Conservation (phyloP, 768 basidiomycete genomes). For the Leucogyrophana mollusca region DNA sequence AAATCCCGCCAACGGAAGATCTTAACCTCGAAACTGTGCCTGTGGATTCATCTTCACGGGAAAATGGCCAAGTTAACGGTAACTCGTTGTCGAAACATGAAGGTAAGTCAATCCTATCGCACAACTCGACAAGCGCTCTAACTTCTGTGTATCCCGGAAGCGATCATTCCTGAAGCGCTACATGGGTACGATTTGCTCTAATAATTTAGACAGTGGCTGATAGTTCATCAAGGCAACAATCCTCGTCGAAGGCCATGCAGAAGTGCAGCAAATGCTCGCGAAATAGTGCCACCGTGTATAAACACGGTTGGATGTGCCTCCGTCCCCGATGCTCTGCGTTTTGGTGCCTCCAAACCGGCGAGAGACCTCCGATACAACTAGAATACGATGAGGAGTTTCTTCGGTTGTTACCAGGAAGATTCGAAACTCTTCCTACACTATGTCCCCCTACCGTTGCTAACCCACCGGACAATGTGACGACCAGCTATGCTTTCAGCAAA, state of each 20-base stretch:
- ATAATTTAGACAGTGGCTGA: too few relatives aligned
- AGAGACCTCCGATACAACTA: conserved; percentile 33
- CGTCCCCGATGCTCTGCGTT: conserved; percentile 56
- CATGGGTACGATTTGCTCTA: too few relatives aligned
- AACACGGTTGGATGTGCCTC: conserved; percentile 61
- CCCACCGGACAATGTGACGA: conserved; percentile 38
- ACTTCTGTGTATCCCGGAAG: too few relatives aligned
- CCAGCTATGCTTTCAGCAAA: conserved; percentile 54
- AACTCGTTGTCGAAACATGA: too few relatives aligned
- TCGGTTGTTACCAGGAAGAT: conserved; percentile 28
- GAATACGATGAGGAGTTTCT: conserved; percentile 52
- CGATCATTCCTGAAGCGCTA: too few relatives aligned
- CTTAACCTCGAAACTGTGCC: too few relatives aligned
- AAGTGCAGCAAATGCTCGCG: conserved; percentile 44
- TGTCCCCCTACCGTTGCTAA: conserved; percentile 33
- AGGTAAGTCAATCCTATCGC: too few relatives aligned
- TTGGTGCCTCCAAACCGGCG: conserved; percentile 40
- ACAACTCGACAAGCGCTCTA: too few relatives aligned
- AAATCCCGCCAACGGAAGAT: too few relatives aligned
- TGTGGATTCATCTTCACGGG: too few relatives aligned
- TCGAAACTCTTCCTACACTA: conserved; percentile 36
- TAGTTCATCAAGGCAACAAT: too few relatives aligned
- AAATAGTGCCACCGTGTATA: conserved; percentile 53
- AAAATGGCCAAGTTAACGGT: too few relatives aligned
- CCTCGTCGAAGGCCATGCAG: not conserved